Conservation (phyloP, 495 filamentous ascomycete genomes). For the Lepidopterella palustris region DNA sequence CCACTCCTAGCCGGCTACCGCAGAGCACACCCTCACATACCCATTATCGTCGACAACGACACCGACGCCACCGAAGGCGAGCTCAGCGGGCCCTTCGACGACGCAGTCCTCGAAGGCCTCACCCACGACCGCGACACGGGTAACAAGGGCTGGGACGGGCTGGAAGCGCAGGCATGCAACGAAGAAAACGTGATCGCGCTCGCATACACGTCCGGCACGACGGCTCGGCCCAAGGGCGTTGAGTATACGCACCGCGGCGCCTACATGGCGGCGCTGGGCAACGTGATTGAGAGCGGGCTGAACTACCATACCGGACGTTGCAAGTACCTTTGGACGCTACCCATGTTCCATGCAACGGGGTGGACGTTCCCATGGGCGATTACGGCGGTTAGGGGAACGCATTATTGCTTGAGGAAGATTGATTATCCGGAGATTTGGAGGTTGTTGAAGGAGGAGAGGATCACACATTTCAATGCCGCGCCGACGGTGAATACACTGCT, state of each 20-base stretch:
- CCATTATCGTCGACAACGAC: constrained; percentile 77
- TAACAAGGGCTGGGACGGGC: constrained; percentile 65
- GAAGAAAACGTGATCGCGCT: constrained; percentile 81
- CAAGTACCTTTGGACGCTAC: constrained; percentile 85
- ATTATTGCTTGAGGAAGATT: constrained; percentile 91
- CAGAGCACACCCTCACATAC: constrained; percentile 50
- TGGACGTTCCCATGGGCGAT: constrained; percentile 66
- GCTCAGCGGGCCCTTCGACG: constrained; percentile 72
- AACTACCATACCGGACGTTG: constrained; percentile 62
- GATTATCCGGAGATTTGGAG: constrained; percentile 91
- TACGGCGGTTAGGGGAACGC: constrained; percentile 84
- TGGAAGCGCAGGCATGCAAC: constrained; percentile 58
- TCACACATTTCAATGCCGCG: constrained; percentile 94
- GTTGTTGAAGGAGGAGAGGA: constrained; percentile 70
- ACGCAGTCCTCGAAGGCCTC: constrained; percentile 75
- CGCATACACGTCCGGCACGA: constrained; percentile 90
- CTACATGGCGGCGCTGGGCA: constrained; percentile 78
- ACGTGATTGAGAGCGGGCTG: constrained; percentile 81
- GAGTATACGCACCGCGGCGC: constrained; percentile 82
- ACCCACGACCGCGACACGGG: constrained; percentile 57
- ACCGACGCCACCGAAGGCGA: constrained; percentile 71
- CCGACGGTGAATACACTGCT: constrained; percentile 95
- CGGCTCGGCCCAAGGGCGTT: constrained; percentile 86
- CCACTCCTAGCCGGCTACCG: constrained; percentile 61
- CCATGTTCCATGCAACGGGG: constrained; percentile 88